These are phyloP conservation scores for Penicillium sp. DNA, from an alignment of 2,329 filamentous ascomycete species.

Conservation along the genomic window DNA sequence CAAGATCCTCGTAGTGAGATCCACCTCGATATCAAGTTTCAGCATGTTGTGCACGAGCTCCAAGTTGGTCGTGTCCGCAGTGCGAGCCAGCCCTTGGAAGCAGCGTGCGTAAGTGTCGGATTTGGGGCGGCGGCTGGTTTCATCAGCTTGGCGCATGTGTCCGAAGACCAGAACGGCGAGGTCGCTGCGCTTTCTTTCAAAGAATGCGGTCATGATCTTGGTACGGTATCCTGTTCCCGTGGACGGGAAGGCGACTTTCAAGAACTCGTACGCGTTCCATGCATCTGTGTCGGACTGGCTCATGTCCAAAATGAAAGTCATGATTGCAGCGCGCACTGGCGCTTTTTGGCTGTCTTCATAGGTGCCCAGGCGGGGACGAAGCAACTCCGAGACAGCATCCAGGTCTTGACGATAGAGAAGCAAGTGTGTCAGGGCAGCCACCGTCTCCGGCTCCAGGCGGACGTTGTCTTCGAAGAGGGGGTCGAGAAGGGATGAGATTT, in stretches of 20 bases:
- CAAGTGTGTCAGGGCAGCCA: conserved; percentile 70
- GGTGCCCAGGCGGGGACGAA: conserved; percentile 64
- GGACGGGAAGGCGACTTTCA: conserved; percentile 61
- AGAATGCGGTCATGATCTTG: conserved; percentile 79
- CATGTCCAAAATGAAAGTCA: conserved; percentile 67
- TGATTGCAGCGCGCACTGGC: conserved; percentile 66
- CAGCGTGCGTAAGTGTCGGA: conserved; percentile 75
- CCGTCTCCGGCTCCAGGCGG: conserved; percentile 71
- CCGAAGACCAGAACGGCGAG: conserved; percentile 86
- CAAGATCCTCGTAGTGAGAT: conserved; percentile 72
- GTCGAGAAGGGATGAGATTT: conserved; percentile 71
- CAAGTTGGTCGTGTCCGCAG: conserved; percentile 64
- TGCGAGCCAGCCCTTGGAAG: conserved; percentile 71
- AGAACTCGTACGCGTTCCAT: conserved; percentile 64
- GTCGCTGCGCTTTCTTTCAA: conserved; percentile 73
- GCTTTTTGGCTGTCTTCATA: conserved; percentile 61
- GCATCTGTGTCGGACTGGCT: conserved; percentile 61
- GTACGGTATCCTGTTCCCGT: conserved; percentile 67
- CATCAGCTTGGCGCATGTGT: conserved; percentile 83
- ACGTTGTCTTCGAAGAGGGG: conserved; percentile 71
- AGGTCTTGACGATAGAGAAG: conserved; percentile 76
- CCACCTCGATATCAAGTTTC: conserved; percentile 83
- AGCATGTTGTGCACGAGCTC: conserved; percentile 86
- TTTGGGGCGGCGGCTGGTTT: conserved; percentile 65
- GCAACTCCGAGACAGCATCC: conserved; percentile 76